Evolutionary conservation across 345 rosid species (phyloP), one percentile per base, ranked within the genome.

Genomic region (Pistacia atlantica): DNA sequence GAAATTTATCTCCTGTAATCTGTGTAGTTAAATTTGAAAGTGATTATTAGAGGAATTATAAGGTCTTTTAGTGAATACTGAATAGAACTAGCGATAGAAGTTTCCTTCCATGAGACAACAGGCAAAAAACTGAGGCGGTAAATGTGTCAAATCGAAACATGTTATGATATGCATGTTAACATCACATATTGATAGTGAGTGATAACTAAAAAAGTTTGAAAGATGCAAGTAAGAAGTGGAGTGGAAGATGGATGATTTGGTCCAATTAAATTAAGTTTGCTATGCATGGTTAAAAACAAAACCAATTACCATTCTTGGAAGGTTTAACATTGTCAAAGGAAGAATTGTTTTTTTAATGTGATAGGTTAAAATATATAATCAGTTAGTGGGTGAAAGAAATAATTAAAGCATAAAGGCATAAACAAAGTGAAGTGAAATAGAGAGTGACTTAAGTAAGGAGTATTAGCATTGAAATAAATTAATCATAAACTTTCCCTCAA

Each of bases 401-500:
- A 25, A 33, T 64, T 10, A 42, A 18, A 38, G 51, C 7, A 13
- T 25, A 68, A 51, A 25, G 25, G 7, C 60, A 17, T 11, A 52
- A 74, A 74, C 13, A 65, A 56, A 22, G 16, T 71, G 38, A 51
- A 28, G 16, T 54, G 51, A 49, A 38, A 57, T 31, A 11, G 13
- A 46, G 35, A 45, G 18, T 67, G 69, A 75, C 12, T 33, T 16
- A 52, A 20, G 28, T 33, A 17, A 63, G 12, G 54, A 51, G 14
- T 61, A 71, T 20, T 69, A 17, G 51, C 20, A 67, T 8, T 58
- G 28, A 55, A 25, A 8, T 38, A 8, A 33, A 73, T 60, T 73
- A 81, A 79, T 64, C 75, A 54, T 52, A 12, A 52, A 4, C 57
- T 52, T 52, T 60, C 45, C 11, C 46, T 52, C n/a, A 55, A 70